Evolutionary conservation across 228 moss, liverwort and hornwort genomes (phyloP).

Genomic region (Sphagnum fallax): DNA sequence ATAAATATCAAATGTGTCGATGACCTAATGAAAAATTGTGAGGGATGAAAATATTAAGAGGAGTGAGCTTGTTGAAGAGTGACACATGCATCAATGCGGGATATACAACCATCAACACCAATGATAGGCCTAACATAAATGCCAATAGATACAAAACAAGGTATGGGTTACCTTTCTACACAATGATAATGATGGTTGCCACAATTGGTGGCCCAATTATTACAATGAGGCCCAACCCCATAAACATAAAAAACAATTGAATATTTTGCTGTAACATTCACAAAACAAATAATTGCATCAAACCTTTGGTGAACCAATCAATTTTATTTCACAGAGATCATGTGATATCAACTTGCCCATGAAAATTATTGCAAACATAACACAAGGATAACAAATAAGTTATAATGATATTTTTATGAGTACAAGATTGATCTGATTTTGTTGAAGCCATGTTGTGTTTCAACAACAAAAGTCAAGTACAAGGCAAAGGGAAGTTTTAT

Average conservation of each 20-base stretch:
- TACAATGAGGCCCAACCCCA: slow-evolving; percentile 71
- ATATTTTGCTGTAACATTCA: slow-evolving; percentile 59
- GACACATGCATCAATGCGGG: slow-evolving; percentile 79
- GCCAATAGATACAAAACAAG: slow-evolving; percentile 97
- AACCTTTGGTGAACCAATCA: neutral
- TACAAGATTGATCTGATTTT: slow-evolving; percentile 22
- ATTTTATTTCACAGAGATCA: neutral
- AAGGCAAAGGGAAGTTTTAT: slow-evolving; percentile 91
- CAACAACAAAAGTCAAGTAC: slow-evolving; percentile 90
- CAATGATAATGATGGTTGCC: slow-evolving; percentile 71
- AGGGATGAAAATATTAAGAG: slow-evolving; percentile 25
- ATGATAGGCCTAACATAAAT: slow-evolving; percentile 82
- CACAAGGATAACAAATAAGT: neutral
- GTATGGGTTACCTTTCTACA: slow-evolving; percentile 94
- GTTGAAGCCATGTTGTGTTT: slow-evolving; percentile 91
- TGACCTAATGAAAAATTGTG: neutral
- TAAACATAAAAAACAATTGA: slow-evolving; percentile 69
- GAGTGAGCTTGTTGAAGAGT: slow-evolving; percentile 91
- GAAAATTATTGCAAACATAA: too few relatives aligned
- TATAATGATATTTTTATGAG: too few relatives aligned
- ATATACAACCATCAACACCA: slow-evolving; percentile 87
- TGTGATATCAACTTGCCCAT: neutral
- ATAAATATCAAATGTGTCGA: too few relatives aligned
- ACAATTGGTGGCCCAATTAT: slow-evolving; percentile 93
- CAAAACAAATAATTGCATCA: neutral